Evolutionary conservation across 768 basidiomycete species (phyloP).

Genomic region (Suillus sp.): DNA sequence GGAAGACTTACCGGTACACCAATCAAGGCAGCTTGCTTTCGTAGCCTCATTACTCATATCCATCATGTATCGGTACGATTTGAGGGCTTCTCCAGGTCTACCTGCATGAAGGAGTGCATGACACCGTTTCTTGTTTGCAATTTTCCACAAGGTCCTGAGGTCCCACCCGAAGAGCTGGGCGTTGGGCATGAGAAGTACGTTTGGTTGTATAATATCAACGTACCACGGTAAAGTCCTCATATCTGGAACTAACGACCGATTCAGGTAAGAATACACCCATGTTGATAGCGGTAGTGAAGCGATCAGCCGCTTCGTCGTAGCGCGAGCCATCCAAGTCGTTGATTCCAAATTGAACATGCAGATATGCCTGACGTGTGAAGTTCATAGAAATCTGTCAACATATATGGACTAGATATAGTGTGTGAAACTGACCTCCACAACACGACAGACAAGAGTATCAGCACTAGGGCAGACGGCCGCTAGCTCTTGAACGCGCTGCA

Average conservation of each 20-base stretch:
- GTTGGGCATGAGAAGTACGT: not conserved
- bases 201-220: not conserved
- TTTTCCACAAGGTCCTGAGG: not conserved
- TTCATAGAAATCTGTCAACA: not conserved
- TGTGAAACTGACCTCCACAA: not conserved
- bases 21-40: not conserved
- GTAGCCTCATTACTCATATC: not conserved
- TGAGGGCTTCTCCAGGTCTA: not conserved
- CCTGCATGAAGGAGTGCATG: not conserved
- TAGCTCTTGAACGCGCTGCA: not conserved
- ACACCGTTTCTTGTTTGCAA: not conserved
- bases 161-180: constrained; percentile 8
- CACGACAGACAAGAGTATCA: not conserved
- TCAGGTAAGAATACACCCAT: not conserved
- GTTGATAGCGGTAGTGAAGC: not conserved
- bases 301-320: not conserved
- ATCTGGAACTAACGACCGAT: not conserved
- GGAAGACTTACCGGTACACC: not conserved
- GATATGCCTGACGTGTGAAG: not conserved
- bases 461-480: not conserved
- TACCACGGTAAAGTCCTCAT: not conserved
- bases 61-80: not conserved
- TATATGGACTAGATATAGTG: not conserved
- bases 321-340: not conserved
- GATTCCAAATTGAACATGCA: not conserved